Conservation (phyloP, 108 stramenopile species). For the Stephanodiscus triporus region DNA sequence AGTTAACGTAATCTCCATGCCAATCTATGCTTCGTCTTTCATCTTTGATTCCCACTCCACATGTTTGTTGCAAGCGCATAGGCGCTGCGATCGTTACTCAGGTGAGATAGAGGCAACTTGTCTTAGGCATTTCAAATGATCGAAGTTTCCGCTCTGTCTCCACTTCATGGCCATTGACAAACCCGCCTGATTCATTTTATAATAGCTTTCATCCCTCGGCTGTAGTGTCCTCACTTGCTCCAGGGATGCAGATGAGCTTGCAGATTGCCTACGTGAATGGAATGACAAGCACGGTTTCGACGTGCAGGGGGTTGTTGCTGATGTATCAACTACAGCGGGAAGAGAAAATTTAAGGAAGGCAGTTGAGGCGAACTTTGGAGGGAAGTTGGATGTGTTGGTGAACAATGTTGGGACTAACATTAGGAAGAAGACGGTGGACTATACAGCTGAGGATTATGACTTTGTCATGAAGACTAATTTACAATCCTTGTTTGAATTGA, state of each 20-base stretch:
- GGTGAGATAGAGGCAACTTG: constrained; percentile 12
- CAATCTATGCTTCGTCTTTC: neutral
- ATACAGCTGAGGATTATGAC: constrained; percentile 84
- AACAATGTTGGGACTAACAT: constrained; percentile 98
- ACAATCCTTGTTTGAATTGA: constrained; percentile 74
- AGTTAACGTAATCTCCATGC: neutral
- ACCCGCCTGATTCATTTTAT: neutral
- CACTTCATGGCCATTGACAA: neutral
- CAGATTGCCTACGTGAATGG: constrained; percentile 66
- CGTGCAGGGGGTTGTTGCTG: constrained; percentile 70
- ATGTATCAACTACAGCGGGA: constrained; percentile 72
- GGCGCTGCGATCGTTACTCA: constrained; percentile 54
- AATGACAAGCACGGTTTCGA: constrained; percentile 60
- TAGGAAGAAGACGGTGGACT: constrained; percentile 86
- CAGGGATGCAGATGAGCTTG: constrained; percentile 66
- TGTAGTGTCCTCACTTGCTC: constrained; percentile 71
- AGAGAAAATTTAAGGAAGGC: constrained; percentile 51
- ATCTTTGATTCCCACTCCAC: constrained; percentile 11
- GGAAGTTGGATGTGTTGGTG: constrained; percentile 87
- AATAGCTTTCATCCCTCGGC: constrained; percentile 38
- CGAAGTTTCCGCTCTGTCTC: neutral
- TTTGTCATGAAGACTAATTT: constrained; percentile 89
- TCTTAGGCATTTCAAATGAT: neutral
- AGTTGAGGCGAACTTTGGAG: constrained; percentile 47
- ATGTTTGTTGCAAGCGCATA: constrained; percentile 51